Base-by-base conservation (phyloP, 257 asterid genomes). In the Salvia hispanica region DNA sequence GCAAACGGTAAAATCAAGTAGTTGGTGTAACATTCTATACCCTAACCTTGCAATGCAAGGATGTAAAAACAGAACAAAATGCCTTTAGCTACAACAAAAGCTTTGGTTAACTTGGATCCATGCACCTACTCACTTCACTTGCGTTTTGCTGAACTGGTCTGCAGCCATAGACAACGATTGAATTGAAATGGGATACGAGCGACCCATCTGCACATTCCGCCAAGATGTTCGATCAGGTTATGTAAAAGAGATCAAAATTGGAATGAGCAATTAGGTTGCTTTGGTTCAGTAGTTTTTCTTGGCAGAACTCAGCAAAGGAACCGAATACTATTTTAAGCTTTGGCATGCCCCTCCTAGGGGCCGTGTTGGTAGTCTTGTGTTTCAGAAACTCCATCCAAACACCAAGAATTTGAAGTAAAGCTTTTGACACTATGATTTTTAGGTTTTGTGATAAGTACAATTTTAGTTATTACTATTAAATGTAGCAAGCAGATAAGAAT, bases 111-210 rank as follows among this genome's bases (percentile, higher is more conserved):
- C 69, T 58, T 51, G 62, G 51, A 73, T 13, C 72, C 45, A 70
- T 55, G 31, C 58, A 43, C 63, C 16, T 66, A 44, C 45, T 73
- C 62, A 77, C 69, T 72, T 70, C 76, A 74, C 25, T 64, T 85
- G 83, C 80, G 79, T 64, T 83, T 83, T 83, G 78, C 69, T 85
- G 84, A 74, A 64, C 42, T 88, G 90, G 48, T 92, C 98, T 3
- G 90, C 95, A 43, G 95, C 98, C 81, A 89, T 74, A 0, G 98
- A 87, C 77, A 92, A 61, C 0, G 98, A 92, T 61, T 85, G 95
- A 75, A 92, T 85, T 6, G 96, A 77, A 48, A 92, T 80, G 34
- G 92, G 91, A 70, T 75, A 80, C 0, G 96, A 83, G 9, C 72
- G 84, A 46, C 98, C 98, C 95, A 92, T 89, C 98, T 92, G 95